phyloP scores from a whole-genome alignment of 768 basidiomycete species.

The Tylopilus sp. region DNA sequence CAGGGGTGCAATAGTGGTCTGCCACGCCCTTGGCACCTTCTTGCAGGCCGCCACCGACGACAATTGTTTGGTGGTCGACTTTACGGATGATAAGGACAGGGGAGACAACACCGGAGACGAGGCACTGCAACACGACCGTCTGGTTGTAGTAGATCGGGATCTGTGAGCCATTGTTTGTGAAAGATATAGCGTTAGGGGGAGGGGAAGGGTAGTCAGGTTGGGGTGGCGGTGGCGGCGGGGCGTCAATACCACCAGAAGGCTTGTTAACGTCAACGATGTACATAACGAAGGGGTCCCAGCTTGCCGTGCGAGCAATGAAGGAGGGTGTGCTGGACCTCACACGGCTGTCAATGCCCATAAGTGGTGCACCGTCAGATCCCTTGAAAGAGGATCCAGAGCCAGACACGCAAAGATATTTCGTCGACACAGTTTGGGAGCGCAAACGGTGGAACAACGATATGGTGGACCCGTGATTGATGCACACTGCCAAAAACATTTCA shows the following conservation, averaged over 20 bases:
- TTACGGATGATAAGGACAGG: conserved; percentile 93
- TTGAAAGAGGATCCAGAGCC: conserved; percentile 90
- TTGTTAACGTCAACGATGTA: conserved; percentile 95
- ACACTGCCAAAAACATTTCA: conserved; percentile 50
- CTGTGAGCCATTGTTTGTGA: conserved; percentile 77
- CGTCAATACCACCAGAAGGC: conserved; percentile 72
- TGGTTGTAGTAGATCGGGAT: conserved; percentile 97
- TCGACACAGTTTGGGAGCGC: conserved; percentile 92
- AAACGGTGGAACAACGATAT: conserved; percentile 95
- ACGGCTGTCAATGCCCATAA: conserved; percentile 77
- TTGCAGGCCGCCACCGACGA: conserved; percentile 86
- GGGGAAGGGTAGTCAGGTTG: conserved; percentile 90
- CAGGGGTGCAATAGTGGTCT: conserved; percentile 76
- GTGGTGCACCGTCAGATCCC: conserved; percentile 85
- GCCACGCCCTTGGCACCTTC: conserved; percentile 84
- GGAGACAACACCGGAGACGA: conserved; percentile 90
- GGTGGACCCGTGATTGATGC: conserved; percentile 93
- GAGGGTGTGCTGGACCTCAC: conserved; percentile 72
- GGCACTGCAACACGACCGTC: conserved; percentile 90
- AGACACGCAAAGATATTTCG: conserved; percentile 94
- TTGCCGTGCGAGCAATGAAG: conserved; percentile 85
- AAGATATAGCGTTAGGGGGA: conserved; percentile 86
- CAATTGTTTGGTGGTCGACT: conserved; percentile 86
- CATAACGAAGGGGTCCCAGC: conserved; percentile 96
- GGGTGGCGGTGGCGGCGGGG: conserved; percentile 75